Evolutionary conservation across 1,284 basidiomycete species (phyloP), one percentile per base, ranked within the genome.

Genomic region (Stygiomarasmius scandens): DNA sequence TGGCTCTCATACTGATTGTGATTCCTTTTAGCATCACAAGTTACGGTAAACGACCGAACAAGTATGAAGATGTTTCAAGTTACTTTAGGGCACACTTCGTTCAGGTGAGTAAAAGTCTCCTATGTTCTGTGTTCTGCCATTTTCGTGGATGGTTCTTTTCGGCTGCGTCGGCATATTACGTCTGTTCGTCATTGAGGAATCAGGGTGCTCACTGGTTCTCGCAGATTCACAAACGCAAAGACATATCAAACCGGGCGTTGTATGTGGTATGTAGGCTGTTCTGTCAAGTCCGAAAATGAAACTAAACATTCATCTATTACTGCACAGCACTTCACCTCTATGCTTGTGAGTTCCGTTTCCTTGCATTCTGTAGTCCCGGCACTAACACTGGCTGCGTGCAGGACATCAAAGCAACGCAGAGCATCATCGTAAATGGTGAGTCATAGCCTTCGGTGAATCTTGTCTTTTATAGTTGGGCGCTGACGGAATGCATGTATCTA

Each of bases 41-140:
- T 54, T 92, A 88, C 66, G 89, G 87, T 6, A 81, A 89, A 61
- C 76, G 90, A 54, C 80, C 86, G 48, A 92, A 92, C 65, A 82
- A 77, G 53, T 91, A 78, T 67, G 82, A 86, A 61, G 83, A 83
- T 45, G 90, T 87, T 16, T 81, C 88, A 49, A 83, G 87, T 58
- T 92, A 92, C 68, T 92, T 92, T 75, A 82, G 86, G 36, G 83
- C 87, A 24, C 90, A 92, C 67, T 92, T 92, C 66, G 75, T 86
- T 45, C 87, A 89, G 64, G 85, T 54, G 19, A 5, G 52, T 32
- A 32, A 32, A 32, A 32, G 12, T 6, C 29, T 32, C 12, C 29
- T 32, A 32, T 32, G 6, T 32, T 32, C 29, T 32, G 12, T 12
- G 12, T 12, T 12, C 5, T 32, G 29, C 29, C n/a, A n/a, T n/a